A percentile compares a stretch with the other conserved stretches of the same genome.
Conservation (phyloP, 1,284 basidiomycete genomes). For the Cryptococcus sp. region DNA sequence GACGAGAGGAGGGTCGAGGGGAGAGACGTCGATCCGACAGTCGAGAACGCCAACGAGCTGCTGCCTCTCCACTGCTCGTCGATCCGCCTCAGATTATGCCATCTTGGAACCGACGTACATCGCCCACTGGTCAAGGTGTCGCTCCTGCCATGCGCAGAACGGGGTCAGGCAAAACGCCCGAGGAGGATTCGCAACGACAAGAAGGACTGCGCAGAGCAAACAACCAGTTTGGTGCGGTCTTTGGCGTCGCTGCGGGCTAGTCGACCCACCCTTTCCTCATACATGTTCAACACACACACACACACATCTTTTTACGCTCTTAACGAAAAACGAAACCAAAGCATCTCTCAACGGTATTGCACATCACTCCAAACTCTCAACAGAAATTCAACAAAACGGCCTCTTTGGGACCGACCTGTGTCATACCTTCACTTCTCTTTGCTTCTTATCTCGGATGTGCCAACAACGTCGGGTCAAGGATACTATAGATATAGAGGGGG, state of each 20-base stretch:
- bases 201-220: constrained; percentile 16
- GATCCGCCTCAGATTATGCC: constrained; percentile 21
- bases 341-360: constrained; percentile 1
- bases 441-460: too few species aligned
- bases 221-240: constrained; percentile 19
- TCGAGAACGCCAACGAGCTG: constrained; percentile 4
- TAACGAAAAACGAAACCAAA: background rate
- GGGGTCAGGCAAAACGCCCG: constrained; percentile 6
- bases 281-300: background rate
- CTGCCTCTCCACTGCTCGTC: constrained; percentile 7
- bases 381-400: background rate
- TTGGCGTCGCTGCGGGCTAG: constrained; percentile 18
- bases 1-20: constrained; percentile 12
- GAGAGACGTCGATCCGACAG: constrained; percentile 5
- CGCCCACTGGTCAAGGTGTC: constrained; percentile 7
- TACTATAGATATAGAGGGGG: background rate
- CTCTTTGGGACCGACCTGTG: too few species aligned
- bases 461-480: too few species aligned
- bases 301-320: background rate
- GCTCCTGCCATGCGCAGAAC: constrained; percentile 10
- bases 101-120: constrained; percentile 19
- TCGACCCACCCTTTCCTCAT: background rate
- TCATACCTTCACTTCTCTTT: too few species aligned
- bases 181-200: constrained; percentile 7
- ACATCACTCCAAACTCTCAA: background rate